Conservation (phyloP, 106 monocot species). For the Dendrobium officinale region DNA sequence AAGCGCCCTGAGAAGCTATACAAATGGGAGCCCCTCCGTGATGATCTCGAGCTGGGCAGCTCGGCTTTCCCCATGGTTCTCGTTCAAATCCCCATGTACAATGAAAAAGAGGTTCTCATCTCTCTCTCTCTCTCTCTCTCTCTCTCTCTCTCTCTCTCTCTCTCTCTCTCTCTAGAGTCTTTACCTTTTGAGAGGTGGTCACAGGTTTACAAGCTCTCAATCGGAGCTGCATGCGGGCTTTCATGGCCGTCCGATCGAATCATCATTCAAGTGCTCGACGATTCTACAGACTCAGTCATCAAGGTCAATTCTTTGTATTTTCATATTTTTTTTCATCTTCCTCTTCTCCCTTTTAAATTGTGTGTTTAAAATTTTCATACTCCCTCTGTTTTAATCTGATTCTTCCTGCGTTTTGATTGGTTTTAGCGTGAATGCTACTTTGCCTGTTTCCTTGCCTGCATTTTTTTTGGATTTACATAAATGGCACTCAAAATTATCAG, state of each 20-base stretch:
- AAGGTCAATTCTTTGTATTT: not conserved
- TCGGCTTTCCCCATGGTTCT: slow-evolving; percentile 32
- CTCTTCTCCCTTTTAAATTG: too few relatives aligned
- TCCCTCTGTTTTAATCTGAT: too few relatives aligned
- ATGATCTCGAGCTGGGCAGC: slow-evolving; percentile 36
- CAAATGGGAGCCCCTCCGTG: slow-evolving; percentile 40
- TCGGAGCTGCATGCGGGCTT: slow-evolving; percentile 11
- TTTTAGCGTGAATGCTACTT: too few relatives aligned
- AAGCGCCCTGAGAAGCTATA: slow-evolving; percentile 26
- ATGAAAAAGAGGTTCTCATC: slow-evolving; percentile 30
- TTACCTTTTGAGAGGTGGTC: not conserved
- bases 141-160: not conserved
- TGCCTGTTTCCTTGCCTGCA: too few relatives aligned
- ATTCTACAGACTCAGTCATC: slow-evolving; percentile 7
- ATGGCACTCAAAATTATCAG: too few relatives aligned
- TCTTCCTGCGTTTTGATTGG: too few relatives aligned
- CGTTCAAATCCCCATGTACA: slow-evolving; percentile 41
- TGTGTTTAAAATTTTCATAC: too few relatives aligned
- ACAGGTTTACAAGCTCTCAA: slow-evolving; percentile 16
- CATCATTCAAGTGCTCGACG: slow-evolving; percentile 12
- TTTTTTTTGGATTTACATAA: too few relatives aligned
- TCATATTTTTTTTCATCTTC: too few relatives aligned
- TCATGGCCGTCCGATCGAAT: slow-evolving; percentile 15
- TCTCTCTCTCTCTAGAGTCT: not conserved
- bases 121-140: not conserved